Conservation (phyloP, 306 rosid genomes). For the Glycine tomentella region DNA sequence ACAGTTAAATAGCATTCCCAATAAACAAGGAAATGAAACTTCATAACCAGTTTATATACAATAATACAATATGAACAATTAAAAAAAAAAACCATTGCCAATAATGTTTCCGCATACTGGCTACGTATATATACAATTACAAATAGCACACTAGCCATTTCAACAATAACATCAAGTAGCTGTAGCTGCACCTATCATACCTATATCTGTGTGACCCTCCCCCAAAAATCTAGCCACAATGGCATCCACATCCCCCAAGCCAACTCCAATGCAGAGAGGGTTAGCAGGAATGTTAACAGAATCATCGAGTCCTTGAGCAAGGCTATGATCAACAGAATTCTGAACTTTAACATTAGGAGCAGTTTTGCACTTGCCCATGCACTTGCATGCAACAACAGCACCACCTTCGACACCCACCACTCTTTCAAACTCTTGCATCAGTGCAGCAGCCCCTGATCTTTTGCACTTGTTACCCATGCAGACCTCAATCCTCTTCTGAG, state of each 20-base stretch:
- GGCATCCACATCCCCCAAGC: conserved; percentile 73
- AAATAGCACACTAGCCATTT: background rate
- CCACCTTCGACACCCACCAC: conserved; percentile 67
- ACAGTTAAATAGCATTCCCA: background rate
- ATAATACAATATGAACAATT: background rate
- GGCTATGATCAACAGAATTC: conserved; percentile 40
- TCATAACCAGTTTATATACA: background rate
- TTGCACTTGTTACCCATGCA: conserved; percentile 93
- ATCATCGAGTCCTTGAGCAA: conserved; percentile 49
- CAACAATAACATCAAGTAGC: conserved; percentile 14
- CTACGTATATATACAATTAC: conserved; percentile 27
- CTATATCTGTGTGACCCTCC: conserved; percentile 46
- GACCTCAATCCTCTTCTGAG: conserved; percentile 73
- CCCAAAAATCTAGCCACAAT: conserved; percentile 66
- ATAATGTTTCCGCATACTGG: background rate
- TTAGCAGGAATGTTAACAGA: conserved; percentile 59
- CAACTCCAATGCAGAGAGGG: conserved; percentile 79
- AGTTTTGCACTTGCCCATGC: conserved; percentile 92
- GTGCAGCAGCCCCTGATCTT: conserved; percentile 65
- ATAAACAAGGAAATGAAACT: background rate
- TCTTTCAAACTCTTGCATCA: conserved; percentile 75
- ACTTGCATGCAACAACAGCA: conserved; percentile 78
- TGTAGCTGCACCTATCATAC: conserved; percentile 44
- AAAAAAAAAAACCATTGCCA: background rate
- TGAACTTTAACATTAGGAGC: conserved; percentile 87